Evolutionary conservation across 306 rosid genomes (phyloP).

Genomic region (Hylodesmum podocarpum): DNA sequence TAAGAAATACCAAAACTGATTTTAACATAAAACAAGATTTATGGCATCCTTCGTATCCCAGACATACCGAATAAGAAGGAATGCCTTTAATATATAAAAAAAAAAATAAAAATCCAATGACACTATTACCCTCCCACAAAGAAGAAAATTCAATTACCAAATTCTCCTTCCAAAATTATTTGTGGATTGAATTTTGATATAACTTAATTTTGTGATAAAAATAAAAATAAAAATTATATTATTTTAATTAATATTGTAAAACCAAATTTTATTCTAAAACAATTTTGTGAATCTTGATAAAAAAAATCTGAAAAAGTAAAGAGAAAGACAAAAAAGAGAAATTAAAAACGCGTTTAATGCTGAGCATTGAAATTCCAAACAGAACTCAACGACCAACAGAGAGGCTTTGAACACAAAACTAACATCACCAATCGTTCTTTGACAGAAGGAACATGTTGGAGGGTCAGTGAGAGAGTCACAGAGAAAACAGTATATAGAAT

Average conservation of each 20-base stretch:
- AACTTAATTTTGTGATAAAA: too few relatives aligned
- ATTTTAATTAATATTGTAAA: too few relatives aligned
- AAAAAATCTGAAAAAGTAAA: too few relatives aligned
- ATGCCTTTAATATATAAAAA: neutral
- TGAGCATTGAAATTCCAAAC: slow-evolving; percentile 24
- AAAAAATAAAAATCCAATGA: neutral
- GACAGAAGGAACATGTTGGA: slow-evolving; percentile 31
- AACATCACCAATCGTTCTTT: slow-evolving; percentile 30
- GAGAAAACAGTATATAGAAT: neutral
- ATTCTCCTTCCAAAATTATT: too few relatives aligned
- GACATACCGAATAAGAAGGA: neutral
- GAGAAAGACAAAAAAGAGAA: neutral
- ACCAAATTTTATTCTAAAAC: too few relatives aligned
- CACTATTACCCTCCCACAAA: neutral
- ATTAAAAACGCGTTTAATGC: slow-evolving; percentile 35
- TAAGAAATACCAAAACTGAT: neutral
- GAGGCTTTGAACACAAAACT: slow-evolving; percentile 41
- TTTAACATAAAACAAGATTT: neutral
- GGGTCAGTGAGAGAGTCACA: slow-evolving; percentile 24
- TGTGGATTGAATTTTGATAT: too few relatives aligned
- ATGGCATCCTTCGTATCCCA: neutral
- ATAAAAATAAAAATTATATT: neutral
- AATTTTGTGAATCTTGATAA: too few relatives aligned
- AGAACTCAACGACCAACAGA: slow-evolving; percentile 42
- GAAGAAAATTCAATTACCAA: too few relatives aligned